phyloP scores from a whole-genome alignment of 2,329 filamentous ascomycete species.

The Orbilia oligospora region DNA sequence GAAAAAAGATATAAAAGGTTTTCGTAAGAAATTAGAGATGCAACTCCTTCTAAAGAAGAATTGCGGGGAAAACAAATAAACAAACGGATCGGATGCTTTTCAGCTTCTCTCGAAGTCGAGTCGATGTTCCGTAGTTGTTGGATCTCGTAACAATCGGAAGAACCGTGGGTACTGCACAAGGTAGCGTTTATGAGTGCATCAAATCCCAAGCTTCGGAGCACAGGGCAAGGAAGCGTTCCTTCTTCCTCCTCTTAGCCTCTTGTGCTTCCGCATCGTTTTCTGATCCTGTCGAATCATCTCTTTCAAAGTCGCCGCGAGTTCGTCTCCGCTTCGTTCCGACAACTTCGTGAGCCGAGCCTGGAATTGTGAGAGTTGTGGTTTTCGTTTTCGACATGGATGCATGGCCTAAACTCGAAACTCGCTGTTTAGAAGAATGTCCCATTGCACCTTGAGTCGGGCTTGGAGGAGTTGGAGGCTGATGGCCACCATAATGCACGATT shows the following conservation, averaged over 20 bases:
- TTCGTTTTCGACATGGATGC: constrained; percentile 68
- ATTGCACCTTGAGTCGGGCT: constrained; percentile 71
- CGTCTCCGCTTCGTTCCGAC: constrained; percentile 73
- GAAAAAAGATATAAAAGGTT: constrained; percentile 42
- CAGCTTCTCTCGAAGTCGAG: constrained; percentile 33
- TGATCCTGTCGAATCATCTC: constrained; percentile 75
- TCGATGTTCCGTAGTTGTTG: constrained; percentile 32
- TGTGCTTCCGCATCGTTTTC: constrained; percentile 71
- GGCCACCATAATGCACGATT: constrained; percentile 93
- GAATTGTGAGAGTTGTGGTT: constrained; percentile 64
- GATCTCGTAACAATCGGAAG: constrained; percentile 13
- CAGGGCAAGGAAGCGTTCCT: constrained; percentile 88
- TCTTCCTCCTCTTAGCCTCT: constrained; percentile 86
- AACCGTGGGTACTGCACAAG: constrained; percentile 13
- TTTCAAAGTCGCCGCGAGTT: constrained; percentile 91
- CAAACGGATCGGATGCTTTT: constrained; percentile 23
- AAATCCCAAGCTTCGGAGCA: constrained; percentile 95
- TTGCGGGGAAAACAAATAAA: neutral
- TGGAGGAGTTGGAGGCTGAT: constrained; percentile 92
- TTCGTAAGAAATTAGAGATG: constrained; percentile 39
- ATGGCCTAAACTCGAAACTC: constrained; percentile 62
- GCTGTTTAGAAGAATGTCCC: constrained; percentile 65
- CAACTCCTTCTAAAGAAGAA: constrained; percentile 13
- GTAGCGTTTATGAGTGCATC: constrained; percentile 78
- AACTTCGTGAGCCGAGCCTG: constrained; percentile 64